Evolutionary conservation across 352 stramenopile genomes (phyloP).

Genomic region (Phytophthora chlamydospora): DNA sequence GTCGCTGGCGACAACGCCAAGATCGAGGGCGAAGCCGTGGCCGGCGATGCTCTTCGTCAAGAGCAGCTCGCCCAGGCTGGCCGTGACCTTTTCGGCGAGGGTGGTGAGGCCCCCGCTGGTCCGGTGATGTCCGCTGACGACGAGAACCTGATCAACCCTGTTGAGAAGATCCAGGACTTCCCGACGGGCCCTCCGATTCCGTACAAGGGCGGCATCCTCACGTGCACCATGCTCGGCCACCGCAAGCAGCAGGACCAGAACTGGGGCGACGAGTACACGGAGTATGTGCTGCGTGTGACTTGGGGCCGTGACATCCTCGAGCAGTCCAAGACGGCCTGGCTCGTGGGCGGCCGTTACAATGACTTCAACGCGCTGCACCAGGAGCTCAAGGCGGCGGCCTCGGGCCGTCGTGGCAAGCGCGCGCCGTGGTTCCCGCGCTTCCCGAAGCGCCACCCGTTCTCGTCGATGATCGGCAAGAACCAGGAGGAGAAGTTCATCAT

Average conservation of each 20-base stretch:
- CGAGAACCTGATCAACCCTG: constrained; percentile 86
- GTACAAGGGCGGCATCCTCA: constrained; percentile 91
- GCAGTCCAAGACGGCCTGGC: constrained; percentile 89
- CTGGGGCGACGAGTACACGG: constrained; percentile 91
- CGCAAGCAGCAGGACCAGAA: constrained; percentile 91
- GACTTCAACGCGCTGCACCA: constrained; percentile 92
- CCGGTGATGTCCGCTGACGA: constrained; percentile 88
- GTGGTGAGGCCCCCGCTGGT: constrained; percentile 73
- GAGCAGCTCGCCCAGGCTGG: constrained; percentile 88
- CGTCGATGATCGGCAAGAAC: constrained; percentile 92
- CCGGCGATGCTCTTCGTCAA: constrained; percentile 68
- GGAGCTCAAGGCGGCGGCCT: constrained; percentile 87
- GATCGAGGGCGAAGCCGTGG: constrained; percentile 79
- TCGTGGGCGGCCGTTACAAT: constrained; percentile 89
- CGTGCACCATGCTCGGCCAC: constrained; percentile 89
- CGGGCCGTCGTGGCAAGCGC: constrained; percentile 82
- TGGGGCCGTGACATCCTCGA: constrained; percentile 90
- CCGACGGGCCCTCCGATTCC: constrained; percentile 89
- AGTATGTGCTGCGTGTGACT: constrained; percentile 88
- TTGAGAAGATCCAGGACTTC: constrained; percentile 90
- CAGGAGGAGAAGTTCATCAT: constrained; percentile 92
- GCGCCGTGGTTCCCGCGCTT: constrained; percentile 91
- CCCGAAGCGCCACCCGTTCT: constrained; percentile 90
- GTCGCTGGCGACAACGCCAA: constrained; percentile 83
- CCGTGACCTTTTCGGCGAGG: constrained; percentile 86